Evolutionary conservation across 2,329 filamentous ascomycete species (phyloP).

Genomic region (Fusarium verticillioides): DNA sequence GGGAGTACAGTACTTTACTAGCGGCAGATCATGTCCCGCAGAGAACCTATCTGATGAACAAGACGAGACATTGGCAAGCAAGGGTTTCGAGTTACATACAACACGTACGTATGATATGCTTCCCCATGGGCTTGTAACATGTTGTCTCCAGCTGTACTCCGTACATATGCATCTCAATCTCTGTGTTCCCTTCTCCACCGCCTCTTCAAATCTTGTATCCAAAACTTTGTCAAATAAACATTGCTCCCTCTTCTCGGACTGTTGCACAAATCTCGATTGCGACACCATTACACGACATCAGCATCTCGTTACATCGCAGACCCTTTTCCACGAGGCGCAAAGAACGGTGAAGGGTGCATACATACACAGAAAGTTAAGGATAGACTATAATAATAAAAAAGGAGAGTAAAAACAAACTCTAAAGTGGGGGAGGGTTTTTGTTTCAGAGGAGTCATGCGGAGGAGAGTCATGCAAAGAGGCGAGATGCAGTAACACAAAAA

Average conservation of each 20-base stretch:
- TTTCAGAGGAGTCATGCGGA: conserved; percentile 36
- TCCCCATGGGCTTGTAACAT: not conserved
- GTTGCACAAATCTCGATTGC: conserved; percentile 47
- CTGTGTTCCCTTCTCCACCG: conserved; percentile 25
- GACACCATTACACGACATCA: conserved; percentile 36
- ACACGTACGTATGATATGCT: not conserved
- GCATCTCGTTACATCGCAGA: conserved; percentile 14
- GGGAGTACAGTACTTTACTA: not conserved
- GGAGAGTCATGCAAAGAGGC: conserved; percentile 30
- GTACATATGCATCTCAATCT: not conserved
- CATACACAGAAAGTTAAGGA: not conserved
- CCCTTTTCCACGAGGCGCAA: conserved; percentile 27
- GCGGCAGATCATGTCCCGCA: conserved; percentile 20
- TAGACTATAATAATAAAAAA: not conserved
- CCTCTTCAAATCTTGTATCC: conserved; percentile 11
- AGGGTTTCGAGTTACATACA: conserved; percentile 4
- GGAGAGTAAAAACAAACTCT: not conserved
- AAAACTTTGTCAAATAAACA: conserved; percentile 11
- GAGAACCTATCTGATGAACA: conserved; percentile 7
- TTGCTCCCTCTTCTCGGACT: not conserved
- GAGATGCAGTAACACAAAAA: conserved; percentile 34
- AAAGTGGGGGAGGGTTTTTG: conserved; percentile 1
- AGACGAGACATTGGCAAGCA: conserved; percentile 16
- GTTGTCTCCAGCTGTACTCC: not conserved
- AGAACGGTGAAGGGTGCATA: conserved; percentile 30